Base-by-base conservation (phyloP, 176 grass and related monocot genomes). In the Eragrostis nindensis region DNA sequence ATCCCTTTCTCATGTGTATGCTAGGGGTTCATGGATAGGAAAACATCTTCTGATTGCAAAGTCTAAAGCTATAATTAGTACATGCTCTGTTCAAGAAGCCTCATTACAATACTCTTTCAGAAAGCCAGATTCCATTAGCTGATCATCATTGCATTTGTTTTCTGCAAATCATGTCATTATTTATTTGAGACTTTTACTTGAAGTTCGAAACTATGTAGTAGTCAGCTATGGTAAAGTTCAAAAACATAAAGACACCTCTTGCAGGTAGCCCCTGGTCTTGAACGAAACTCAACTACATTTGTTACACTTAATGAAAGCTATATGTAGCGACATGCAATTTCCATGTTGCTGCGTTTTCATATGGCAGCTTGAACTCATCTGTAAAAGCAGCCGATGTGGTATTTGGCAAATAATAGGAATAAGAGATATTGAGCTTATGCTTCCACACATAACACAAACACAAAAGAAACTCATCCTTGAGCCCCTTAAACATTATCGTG, bases 41-140 rank as follows among this genome's bases (percentile, higher is more conserved):
- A 83, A 66, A 41, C n/a, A 36, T 59, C 24, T 56, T 74, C n/a
- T n/a, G n/a, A n/a, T n/a, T n/a, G 44, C 59, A 42, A 73, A 72
- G 42, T 64, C 36, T 6, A 65, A 65, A 8, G 5, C 8, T 66
- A 66, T 24, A 72, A 42, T 17, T 39, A 7, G 29, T 73, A 52
- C 53, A 74, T 45, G 17, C 7, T 18, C n/a, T 75, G 11, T 17
- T 25, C 61, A 52, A 38, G 40, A 49, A 50, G 11, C 5, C 32
- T 50, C 8, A 50, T 30, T 0, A 19, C 21, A 24, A 22, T 8
- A 81, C 22, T 43, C 40, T 30, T 59, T 46, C 79, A 48, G 26
- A 61, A 71, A 71, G 11, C 18, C 60, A 30, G 18, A 27, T 44
- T 77, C 21, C 62, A 68, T 68, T 64, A 65, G 9, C 59, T 82